A percentile compares a stretch with the other conserved stretches of the same genome.
Conservation (phyloP, 148 eudicot species). For the Heliamphora exappendiculata region DNA sequence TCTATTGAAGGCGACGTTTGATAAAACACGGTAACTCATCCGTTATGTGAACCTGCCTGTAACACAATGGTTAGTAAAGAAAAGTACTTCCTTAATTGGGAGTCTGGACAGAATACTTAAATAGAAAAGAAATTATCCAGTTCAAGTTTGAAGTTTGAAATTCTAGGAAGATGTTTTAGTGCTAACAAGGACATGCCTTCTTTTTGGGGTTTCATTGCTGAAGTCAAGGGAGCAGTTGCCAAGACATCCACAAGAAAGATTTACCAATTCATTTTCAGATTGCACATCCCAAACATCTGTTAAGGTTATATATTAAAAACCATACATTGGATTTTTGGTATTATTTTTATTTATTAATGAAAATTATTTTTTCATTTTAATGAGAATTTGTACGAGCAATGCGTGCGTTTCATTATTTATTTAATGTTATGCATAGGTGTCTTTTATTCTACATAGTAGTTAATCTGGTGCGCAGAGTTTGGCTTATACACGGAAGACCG, state of each 20-base stretch:
- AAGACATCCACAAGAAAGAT: background rate
- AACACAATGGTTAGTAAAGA: background rate
- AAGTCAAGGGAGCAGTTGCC: background rate
- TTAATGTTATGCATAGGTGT: too few species aligned
- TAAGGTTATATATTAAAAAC: too few species aligned
- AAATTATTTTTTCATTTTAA: too few species aligned
- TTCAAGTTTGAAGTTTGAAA: background rate
- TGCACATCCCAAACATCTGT: background rate
- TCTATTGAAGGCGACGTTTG: background rate
- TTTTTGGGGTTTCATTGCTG: background rate
- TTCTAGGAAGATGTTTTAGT: background rate
- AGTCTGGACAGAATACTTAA: background rate
- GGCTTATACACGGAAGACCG: too few species aligned
- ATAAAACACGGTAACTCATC: background rate
- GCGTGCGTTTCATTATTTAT: too few species aligned
- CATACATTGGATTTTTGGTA: too few species aligned
- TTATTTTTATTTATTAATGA: too few species aligned
- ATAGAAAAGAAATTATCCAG: background rate
- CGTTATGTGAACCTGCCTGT: background rate
- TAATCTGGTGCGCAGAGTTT: too few species aligned
- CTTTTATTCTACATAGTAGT: too few species aligned
- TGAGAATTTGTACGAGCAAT: too few species aligned
- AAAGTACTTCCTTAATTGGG: background rate
- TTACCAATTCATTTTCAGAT: background rate
- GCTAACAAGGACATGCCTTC: background rate